Conservation (phyloP, 257 asterid genomes). For the Forsythia viridissima region DNA sequence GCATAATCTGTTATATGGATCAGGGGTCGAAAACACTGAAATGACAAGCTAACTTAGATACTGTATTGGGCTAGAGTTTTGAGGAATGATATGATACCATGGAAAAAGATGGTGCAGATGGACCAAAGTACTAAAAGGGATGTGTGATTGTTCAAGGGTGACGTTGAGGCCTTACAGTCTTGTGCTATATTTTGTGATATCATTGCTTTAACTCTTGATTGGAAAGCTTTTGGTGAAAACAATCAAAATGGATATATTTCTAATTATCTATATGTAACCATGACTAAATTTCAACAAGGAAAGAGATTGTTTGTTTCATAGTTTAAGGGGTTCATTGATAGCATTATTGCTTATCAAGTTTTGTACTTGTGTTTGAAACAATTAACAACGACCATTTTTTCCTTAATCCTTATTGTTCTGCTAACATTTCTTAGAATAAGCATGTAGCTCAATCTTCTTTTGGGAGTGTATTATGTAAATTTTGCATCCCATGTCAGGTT, state of each 20-base stretch:
- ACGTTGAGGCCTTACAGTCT: background rate
- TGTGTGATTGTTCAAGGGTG: background rate
- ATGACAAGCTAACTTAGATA: background rate
- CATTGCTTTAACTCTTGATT: background rate
- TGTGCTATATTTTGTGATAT: background rate
- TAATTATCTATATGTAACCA: background rate
- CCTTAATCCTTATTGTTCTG: background rate
- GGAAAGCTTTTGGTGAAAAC: background rate
- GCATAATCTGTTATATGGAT: background rate
- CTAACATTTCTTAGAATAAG: background rate
- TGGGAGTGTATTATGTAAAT: background rate
- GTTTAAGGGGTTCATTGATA: background rate
- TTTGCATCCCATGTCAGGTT: constrained; percentile 50
- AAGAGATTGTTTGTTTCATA: background rate
- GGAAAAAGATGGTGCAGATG: background rate
- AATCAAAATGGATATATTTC: background rate
- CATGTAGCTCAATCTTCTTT: background rate
- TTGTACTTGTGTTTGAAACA: background rate
- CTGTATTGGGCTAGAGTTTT: background rate
- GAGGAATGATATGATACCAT: background rate
- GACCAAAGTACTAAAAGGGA: background rate
- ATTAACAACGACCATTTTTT: background rate
- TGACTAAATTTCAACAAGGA: background rate
- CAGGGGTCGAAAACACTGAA: background rate
- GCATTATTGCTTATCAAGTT: background rate